Conservation (phyloP, 164 flowering plant genomes). For the Litsea cubeba region DNA sequence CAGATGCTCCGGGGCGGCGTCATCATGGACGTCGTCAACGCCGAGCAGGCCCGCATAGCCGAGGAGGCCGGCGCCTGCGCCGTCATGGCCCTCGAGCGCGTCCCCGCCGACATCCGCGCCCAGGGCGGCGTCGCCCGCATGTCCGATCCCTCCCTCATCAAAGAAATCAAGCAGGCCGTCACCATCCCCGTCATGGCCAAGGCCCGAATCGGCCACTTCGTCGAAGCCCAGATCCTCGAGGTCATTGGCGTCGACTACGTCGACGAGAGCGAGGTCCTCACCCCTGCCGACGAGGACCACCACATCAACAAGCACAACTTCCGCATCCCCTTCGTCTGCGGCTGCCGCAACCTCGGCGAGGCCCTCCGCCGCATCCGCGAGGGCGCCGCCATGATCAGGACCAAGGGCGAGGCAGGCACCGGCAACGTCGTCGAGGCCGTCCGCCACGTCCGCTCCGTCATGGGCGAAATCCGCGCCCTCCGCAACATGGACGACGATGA, state of each 20-base stretch:
- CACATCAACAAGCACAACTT: slow-evolving; percentile 76
- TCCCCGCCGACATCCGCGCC: slow-evolving; percentile 32
- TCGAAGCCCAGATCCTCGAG: slow-evolving; percentile 79
- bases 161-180: slow-evolving; percentile 53
- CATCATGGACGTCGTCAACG: slow-evolving; percentile 42
- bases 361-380: slow-evolving; percentile 74
- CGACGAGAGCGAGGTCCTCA: slow-evolving; percentile 67
- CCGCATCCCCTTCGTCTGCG: slow-evolving; percentile 57
- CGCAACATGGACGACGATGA: slow-evolving; percentile 74
- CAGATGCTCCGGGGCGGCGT: slow-evolving; percentile 76
- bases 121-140: slow-evolving; percentile 44
- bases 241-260: slow-evolving; percentile 59
- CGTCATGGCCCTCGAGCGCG: slow-evolving; percentile 30
- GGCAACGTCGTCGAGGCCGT: slow-evolving; percentile 50
- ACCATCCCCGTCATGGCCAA: slow-evolving; percentile 65
- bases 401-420: slow-evolving; percentile 34
- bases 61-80: slow-evolving; percentile 75
- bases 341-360: slow-evolving; percentile 56
- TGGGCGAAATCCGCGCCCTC: slow-evolving; percentile 51
- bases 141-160: slow-evolving; percentile 54
- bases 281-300: slow-evolving; percentile 53
- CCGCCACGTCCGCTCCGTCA: slow-evolving; percentile 51
- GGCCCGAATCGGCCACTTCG: slow-evolving; percentile 76
- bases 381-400: slow-evolving; percentile 69
- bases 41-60: slow-evolving; percentile 66